Percentiles rank a stretch among this genome's conserved stretches.
phyloP scores from a whole-genome alignment of 768 basidiomycete species.

The Xerocomus potaroensis region DNA sequence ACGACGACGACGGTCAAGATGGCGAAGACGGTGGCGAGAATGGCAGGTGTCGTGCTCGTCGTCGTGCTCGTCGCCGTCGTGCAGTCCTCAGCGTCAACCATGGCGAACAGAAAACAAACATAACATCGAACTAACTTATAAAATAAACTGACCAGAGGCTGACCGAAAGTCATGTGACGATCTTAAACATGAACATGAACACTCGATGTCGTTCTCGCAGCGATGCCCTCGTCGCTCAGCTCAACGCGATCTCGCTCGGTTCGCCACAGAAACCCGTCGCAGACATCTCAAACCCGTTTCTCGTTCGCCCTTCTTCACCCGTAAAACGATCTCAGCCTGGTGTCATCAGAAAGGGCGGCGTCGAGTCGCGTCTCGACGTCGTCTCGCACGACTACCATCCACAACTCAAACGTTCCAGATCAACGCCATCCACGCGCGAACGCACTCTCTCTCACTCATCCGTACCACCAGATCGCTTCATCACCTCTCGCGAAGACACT shows the following conservation, averaged over 20 bases:
- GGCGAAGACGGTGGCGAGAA: constrained; percentile 17
- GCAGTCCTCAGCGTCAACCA: too few species aligned
- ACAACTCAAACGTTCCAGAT: constrained; percentile 69
- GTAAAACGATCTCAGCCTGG: too few species aligned
- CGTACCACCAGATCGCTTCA: constrained; percentile 63
- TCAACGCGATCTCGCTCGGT: constrained; percentile 35
- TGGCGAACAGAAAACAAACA: too few species aligned
- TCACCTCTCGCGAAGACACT: constrained; percentile 53
- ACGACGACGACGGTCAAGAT: constrained; percentile 12
- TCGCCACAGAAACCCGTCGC: constrained; percentile 36
- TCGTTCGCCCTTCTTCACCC: constrained; percentile 55
- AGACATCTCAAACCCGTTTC: constrained; percentile 62
- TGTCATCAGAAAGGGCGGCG: constrained; percentile 70
- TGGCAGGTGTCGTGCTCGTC: constrained; percentile 10
- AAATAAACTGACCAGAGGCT: constrained; percentile 33
- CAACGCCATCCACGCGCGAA: constrained; percentile 56
- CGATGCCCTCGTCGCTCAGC: constrained; percentile 38
- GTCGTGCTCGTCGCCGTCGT: constrained; percentile 11
- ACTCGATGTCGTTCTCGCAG: constrained; percentile 45
- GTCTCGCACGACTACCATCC: constrained; percentile 75
- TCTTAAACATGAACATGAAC: too few species aligned
- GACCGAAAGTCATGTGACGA: too few species aligned
- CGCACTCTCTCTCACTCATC: constrained; percentile 35
- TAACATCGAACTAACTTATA: too few species aligned
- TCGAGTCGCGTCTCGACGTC: constrained; percentile 74